Evolutionary conservation across 1,284 basidiomycete species (phyloP), one percentile per base, ranked within the genome.

Genomic region (Wallemia hederae): DNA sequence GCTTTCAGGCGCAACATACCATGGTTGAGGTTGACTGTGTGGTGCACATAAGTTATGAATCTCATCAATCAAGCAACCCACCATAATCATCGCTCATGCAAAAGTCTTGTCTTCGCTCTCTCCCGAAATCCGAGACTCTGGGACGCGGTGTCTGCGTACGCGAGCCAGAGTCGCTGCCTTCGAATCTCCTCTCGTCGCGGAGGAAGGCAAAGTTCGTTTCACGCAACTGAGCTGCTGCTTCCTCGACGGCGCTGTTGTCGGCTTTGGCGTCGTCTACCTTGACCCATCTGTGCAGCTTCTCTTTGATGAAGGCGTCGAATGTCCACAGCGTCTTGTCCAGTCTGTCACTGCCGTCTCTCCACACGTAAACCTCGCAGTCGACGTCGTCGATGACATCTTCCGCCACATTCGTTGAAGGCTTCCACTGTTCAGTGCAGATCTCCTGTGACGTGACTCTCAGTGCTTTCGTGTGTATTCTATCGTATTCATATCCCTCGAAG

Each of bases 11-110:
- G 15, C 11, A 5, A 63, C 74, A 59, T 55, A 77, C 80, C 82
- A 62, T 81, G 71, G 64, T 83, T 83, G 55, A 83, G 67, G 66
- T 82, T 82, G 61, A 81, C 69, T 58, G 56, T 15, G 5, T 9
- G 5, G 24, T n/a, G 7, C 19, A 33, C 19, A 33, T 33, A 33
- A 33, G 31, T 33, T 19, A 7, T 33, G 19, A 49, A n/a, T 49
- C 5, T 5, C 39, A 49, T 49, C 39, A 15, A 58, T 28, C 14
- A 28, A 14, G 56, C 7, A 26, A 58, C 56, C n/a, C 56, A 58
- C 56, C n/a, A 28, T 58, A 58, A 26, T 58, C 25, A 9, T 26
- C 25, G 25, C n/a, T 28, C 3, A 58, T 5, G 19, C 3, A 58
- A 24, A 58, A 58, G 17, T 58, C 56, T 28, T 26, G 27, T 24